Evolutionary conservation across 2,329 filamentous ascomycete genomes (phyloP), one percentile per base, ranked within the genome.

Genomic region (Teratosphaeria zuluensis): DNA sequence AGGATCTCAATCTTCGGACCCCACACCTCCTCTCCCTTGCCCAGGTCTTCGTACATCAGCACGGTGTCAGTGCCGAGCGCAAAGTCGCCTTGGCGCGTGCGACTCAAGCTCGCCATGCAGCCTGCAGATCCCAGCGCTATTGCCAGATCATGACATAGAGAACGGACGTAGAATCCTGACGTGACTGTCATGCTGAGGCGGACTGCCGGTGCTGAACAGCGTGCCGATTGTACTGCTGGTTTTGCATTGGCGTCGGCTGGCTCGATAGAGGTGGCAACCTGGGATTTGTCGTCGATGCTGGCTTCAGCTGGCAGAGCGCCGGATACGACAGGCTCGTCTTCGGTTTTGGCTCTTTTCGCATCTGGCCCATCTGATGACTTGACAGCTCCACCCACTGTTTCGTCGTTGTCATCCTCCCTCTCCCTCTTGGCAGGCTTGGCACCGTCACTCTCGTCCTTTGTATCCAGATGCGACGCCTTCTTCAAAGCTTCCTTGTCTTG

Each of bases 81-180:
- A 68, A 95, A 97, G 61, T 90, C 84, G 19, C 85, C 89, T 74
- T 99, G 94, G 56, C 88, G 84, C 3, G 84, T 88, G 57, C 94
- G 86, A 58, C 88, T 82, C 21, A 99, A 82, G 66, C 88, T 85
- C 24, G 89, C 84, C 92, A 99, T 97, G 64, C 94, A 80, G 35
- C 83, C 94, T 28, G 89, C 85, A 12, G 90, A 95, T 56, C 83
- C 85, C 14, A 96, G 80, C 65, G 90, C 90, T 64, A 85, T 79
- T 24, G 92, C 94, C 3, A 99, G 81, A 68, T 99, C 94, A 71
- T 97, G 91, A 67, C 90, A 92, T 65, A 99, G 84, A 59, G 89
- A 95, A 62, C 94, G 88, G 14, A 99, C 92, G 73, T 99, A 99
- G 79, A 96, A 99, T 46, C 94, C 94, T 0, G 91, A 95, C 1